Conservation (phyloP, 2,329 filamentous ascomycete species). For the Fusarium sp. region DNA sequence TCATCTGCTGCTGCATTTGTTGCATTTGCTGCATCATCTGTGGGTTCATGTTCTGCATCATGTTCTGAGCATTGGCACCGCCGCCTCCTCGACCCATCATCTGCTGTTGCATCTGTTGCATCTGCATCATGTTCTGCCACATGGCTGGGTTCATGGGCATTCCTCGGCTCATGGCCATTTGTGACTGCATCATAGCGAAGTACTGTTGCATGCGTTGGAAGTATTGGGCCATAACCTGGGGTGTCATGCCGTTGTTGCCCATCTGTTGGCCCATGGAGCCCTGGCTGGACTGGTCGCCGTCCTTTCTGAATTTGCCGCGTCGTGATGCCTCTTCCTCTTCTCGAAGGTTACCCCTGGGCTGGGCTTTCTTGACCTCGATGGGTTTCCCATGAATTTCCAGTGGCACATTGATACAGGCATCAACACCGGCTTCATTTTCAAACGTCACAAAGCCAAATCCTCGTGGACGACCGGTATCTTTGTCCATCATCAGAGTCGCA, state of each 20-base stretch:
- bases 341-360: constrained; percentile 91
- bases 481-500: constrained; percentile 99
- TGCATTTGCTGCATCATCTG: constrained; percentile 70
- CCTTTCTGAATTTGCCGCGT: constrained; percentile 69
- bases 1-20: constrained; percentile 55
- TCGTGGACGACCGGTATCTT: constrained; percentile 95
- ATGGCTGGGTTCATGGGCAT: constrained; percentile 79
- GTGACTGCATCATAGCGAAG: constrained; percentile 93
- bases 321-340: constrained; percentile 83
- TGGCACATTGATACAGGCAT: constrained; percentile 84
- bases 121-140: constrained; percentile 80
- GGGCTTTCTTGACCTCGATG: constrained; percentile 98
- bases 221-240: constrained; percentile 97
- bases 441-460: constrained; percentile 99
- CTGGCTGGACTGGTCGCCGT: constrained; percentile 55
- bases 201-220: constrained; percentile 99
- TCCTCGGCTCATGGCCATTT: constrained; percentile 84
- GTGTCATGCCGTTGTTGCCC: constrained; percentile 77
- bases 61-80: constrained; percentile 49
- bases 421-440: constrained; percentile 93
- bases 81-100: constrained; percentile 58
- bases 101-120: constrained; percentile 72
- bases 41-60: constrained; percentile 56
- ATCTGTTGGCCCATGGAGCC: constrained; percentile 53
- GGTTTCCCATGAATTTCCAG: constrained; percentile 94